Percentiles rank a stretch among this genome's conserved stretches.
Evolutionary conservation across 2,329 filamentous ascomycete genomes (phyloP).

Genomic region (Colletotrichum sp.): DNA sequence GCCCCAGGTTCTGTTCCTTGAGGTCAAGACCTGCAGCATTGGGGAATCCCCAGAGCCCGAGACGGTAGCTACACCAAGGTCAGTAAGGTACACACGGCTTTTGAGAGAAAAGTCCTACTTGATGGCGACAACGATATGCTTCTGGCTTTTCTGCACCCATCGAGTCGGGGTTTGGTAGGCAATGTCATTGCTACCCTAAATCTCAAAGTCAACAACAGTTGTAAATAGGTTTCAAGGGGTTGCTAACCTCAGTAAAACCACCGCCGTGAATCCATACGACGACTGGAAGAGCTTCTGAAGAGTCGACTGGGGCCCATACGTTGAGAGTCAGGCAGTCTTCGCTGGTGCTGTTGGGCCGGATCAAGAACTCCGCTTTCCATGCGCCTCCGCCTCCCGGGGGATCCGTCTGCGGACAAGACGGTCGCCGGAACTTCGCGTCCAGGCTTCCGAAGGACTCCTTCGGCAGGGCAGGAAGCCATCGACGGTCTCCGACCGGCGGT

Average conservation of each 20-base stretch:
- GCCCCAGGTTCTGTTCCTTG: conserved; percentile 45
- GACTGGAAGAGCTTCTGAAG: conserved; percentile 43
- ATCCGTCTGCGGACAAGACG: background rate
- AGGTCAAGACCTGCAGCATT: conserved; percentile 23
- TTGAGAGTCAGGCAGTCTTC: conserved; percentile 52
- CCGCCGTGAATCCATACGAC: conserved; percentile 53
- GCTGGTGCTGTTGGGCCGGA: conserved; percentile 15
- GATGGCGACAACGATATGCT: conserved; percentile 49
- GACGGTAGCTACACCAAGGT: conserved; percentile 36
- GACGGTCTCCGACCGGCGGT: conserved; percentile 27
- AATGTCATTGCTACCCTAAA: background rate
- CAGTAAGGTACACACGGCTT: background rate
- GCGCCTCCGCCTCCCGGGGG: background rate
- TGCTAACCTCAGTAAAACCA: conserved; percentile 34
- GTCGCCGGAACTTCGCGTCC: background rate
- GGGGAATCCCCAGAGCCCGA: conserved; percentile 48
- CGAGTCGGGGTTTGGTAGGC: background rate
- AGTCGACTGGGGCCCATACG: conserved; percentile 46
- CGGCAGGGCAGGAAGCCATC: conserved; percentile 24
- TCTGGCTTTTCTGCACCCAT: conserved; percentile 43
- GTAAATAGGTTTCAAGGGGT: background rate
- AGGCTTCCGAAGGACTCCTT: conserved; percentile 23
- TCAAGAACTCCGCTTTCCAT: background rate
- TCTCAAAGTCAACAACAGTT: background rate
- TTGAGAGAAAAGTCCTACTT: conserved; percentile 30